Evolutionary conservation across 2,329 filamentous ascomycete genomes (phyloP).

Genomic region (Cladosporium sp.): DNA sequence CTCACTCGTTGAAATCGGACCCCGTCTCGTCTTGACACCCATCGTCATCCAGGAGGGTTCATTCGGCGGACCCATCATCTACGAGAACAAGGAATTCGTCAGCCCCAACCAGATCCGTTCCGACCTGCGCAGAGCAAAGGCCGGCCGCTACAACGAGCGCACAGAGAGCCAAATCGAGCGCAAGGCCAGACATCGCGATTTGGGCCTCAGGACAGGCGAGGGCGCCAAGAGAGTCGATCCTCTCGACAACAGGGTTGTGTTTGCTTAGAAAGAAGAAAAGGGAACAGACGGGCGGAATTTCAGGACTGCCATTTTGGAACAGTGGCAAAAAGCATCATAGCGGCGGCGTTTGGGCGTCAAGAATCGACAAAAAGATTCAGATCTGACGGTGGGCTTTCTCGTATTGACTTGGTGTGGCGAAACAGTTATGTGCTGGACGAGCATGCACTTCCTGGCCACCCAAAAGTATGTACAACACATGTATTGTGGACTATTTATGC

Average conservation of each 20-base stretch:
- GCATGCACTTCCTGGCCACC: neutral
- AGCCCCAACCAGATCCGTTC: constrained; percentile 91
- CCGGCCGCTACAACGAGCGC: constrained; percentile 74
- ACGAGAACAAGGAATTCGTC: constrained; percentile 97
- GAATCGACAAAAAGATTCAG: constrained; percentile 1
- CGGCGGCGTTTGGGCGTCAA: constrained; percentile 21
- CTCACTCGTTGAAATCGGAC: constrained; percentile 87
- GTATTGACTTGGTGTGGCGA: neutral
- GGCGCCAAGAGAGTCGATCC: constrained; percentile 65
- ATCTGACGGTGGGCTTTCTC: neutral
- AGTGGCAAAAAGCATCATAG: constrained; percentile 19
- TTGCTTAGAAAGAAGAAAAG: constrained; percentile 68
- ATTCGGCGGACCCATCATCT: constrained; percentile 95
- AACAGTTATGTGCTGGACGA: neutral
- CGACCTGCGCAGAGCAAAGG: constrained; percentile 75
- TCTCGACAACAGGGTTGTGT: constrained; percentile 75
- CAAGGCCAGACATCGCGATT: constrained; percentile 70
- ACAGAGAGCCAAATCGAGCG: constrained; percentile 73
- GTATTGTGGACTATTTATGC: constrained; percentile 3
- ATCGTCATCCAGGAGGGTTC: constrained; percentile 94
- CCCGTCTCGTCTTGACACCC: constrained; percentile 87
- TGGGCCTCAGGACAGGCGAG: constrained; percentile 73
- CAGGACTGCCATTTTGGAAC: neutral
- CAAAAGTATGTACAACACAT: constrained; percentile 7
- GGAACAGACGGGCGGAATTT: neutral